These are phyloP conservation scores for Mucor velutinosus DNA, from an alignment of 371 early-diverging fungal species.

Conservation along the genomic window DNA sequence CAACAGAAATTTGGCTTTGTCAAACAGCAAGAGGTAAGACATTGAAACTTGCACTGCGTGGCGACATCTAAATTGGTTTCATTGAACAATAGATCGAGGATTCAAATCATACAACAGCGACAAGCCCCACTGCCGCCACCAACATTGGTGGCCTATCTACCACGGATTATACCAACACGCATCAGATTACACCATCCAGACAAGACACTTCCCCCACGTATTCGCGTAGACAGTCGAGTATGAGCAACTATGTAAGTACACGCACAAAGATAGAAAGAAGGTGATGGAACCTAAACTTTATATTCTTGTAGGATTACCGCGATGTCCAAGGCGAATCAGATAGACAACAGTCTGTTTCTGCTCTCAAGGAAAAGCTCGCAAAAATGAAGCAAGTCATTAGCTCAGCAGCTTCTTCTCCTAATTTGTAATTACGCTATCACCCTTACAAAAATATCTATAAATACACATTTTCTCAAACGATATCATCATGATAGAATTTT, in stretches of 20 bases:
- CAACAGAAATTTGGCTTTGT: slow-evolving; percentile 66
- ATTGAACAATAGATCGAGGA: background rate
- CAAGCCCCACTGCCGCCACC: background rate
- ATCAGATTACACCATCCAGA: background rate
- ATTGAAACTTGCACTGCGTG: background rate
- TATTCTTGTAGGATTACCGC: slow-evolving; percentile 10
- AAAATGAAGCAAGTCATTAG: slow-evolving; percentile 54
- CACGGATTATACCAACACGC: background rate
- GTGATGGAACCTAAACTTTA: background rate
- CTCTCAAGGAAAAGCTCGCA: slow-evolving; percentile 62
- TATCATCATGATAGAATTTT: background rate
- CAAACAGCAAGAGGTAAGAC: slow-evolving; percentile 28
- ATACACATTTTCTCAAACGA: background rate
- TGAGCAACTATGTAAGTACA: background rate
- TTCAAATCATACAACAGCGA: background rate
- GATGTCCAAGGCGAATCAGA: slow-evolving; percentile 31
- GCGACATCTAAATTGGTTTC: background rate
- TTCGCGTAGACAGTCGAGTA: slow-evolving; percentile 11
- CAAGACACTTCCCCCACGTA: background rate
- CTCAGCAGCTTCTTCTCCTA: slow-evolving; percentile 27
- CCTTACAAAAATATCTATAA: background rate
- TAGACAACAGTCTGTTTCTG: slow-evolving; percentile 54
- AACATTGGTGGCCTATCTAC: slow-evolving; percentile 9
- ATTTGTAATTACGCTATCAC: background rate
- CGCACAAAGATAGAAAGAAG: background rate